Evolutionary conservation across 805 yeast genomes (phyloP).

Genomic region (Yarrowia sp.): DNA sequence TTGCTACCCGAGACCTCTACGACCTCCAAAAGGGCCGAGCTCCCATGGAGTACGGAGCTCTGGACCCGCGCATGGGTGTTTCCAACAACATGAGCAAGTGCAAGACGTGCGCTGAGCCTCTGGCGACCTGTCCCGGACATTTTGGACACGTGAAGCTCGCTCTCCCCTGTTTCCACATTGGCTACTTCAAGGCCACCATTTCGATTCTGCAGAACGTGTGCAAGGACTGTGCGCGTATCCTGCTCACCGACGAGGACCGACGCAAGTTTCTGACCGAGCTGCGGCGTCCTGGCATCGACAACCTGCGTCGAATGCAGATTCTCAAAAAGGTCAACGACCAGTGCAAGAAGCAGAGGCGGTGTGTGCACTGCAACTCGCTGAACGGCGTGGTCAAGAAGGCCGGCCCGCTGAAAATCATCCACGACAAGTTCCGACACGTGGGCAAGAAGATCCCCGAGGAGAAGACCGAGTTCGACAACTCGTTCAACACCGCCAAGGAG

Average conservation of each 20-base stretch:
- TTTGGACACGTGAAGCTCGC: constrained; percentile 94
- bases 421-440: constrained; percentile 92
- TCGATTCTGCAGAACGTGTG: constrained; percentile 87
- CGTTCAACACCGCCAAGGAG: constrained; percentile 69
- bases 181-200: constrained; percentile 89
- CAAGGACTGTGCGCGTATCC: constrained; percentile 77
- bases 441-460: constrained; percentile 88
- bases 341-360: constrained; percentile 91
- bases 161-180: constrained; percentile 95
- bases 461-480: constrained; percentile 81
- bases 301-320: constrained; percentile 85
- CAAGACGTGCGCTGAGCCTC: constrained; percentile 83
- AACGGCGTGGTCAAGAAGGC: constrained; percentile 98
- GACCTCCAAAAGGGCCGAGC: constrained; percentile 85
- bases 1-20: constrained; percentile 84
- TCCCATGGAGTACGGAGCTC: constrained; percentile 82
- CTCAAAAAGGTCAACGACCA: constrained; percentile 82
- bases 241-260: constrained; percentile 70
- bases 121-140: constrained; percentile 97
- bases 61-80: constrained; percentile 92
- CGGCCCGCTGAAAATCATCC: constrained; percentile 92
- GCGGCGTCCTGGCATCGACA: constrained; percentile 84
- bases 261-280: constrained; percentile 71
- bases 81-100: constrained; percentile 85
- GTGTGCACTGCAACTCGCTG: constrained; percentile 79